Conservation (phyloP, 305 asterid genomes). For the Solanum hybrid region DNA sequence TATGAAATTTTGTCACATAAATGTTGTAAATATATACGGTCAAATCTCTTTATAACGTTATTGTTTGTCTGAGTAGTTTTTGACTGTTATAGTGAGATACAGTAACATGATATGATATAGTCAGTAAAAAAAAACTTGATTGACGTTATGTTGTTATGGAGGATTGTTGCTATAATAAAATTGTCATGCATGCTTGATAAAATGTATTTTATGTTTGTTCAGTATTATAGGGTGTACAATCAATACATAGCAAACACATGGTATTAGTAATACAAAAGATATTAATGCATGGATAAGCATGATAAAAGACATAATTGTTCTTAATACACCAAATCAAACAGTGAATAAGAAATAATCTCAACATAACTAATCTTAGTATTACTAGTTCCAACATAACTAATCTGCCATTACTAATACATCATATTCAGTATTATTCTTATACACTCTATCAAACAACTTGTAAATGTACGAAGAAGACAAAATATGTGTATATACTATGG, state of each 20-base stretch:
- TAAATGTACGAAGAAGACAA: background rate
- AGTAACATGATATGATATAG: background rate
- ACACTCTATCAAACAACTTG: background rate
- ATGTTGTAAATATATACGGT: background rate
- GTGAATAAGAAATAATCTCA: background rate
- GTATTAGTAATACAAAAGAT: background rate
- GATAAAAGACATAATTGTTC: background rate
- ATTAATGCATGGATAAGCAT: background rate
- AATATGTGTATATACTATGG: background rate
- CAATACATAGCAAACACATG: background rate
- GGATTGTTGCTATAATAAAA: background rate
- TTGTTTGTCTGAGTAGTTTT: background rate
- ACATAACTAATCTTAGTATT: background rate
- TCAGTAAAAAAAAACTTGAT: background rate
- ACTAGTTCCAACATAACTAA: background rate
- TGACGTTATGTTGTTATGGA: background rate
- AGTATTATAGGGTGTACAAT: background rate
- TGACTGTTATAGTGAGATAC: accelerated
- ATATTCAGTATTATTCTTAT: background rate
- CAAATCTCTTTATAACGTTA: background rate
- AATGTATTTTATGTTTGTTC: background rate
- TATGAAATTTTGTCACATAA: background rate
- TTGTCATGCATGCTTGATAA: background rate
- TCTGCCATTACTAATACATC: background rate
- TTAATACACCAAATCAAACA: background rate